phyloP scores from a whole-genome alignment of 306 rosid genomes.

The Nissolia schottii region DNA sequence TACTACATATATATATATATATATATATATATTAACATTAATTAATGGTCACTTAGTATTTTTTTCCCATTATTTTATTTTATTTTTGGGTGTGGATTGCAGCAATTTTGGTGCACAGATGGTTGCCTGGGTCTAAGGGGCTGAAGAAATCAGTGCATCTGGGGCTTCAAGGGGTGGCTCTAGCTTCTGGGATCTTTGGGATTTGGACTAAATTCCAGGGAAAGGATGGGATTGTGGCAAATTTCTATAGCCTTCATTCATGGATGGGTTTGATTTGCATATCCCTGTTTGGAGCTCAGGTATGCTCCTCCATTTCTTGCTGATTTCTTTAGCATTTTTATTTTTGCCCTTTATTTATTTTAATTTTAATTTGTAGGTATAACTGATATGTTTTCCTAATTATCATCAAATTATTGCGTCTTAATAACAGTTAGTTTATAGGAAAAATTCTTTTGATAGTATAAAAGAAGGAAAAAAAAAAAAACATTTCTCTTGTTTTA shows the following conservation, averaged over 20 bases:
- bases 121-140: constrained; percentile 75
- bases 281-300: constrained; percentile 75
- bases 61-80: background rate
- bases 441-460: too few species aligned
- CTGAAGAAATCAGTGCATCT: constrained; percentile 77
- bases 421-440: too few species aligned
- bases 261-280: constrained; percentile 88
- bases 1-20: too few species aligned
- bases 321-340: too few species aligned
- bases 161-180: constrained; percentile 80
- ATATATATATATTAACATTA: too few species aligned
- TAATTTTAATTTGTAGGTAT: too few species aligned
- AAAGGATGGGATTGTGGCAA: constrained; percentile 58
- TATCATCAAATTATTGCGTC: too few species aligned
- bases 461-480: too few species aligned
- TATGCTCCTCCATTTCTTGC: too few species aligned
- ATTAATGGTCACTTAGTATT: constrained; percentile 16
- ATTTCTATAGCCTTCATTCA: constrained; percentile 81
- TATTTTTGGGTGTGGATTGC: background rate
- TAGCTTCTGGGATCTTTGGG: constrained; percentile 69
- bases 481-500: too few species aligned
- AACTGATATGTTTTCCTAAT: too few species aligned
- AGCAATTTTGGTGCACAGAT: constrained; percentile 81
- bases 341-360: too few species aligned
- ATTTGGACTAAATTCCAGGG: constrained; percentile 81